These are phyloP conservation scores for Hyphopichia pseudoburtonii DNA, from an alignment of 1,139 yeast genomes.

Conservation along the genomic window DNA sequence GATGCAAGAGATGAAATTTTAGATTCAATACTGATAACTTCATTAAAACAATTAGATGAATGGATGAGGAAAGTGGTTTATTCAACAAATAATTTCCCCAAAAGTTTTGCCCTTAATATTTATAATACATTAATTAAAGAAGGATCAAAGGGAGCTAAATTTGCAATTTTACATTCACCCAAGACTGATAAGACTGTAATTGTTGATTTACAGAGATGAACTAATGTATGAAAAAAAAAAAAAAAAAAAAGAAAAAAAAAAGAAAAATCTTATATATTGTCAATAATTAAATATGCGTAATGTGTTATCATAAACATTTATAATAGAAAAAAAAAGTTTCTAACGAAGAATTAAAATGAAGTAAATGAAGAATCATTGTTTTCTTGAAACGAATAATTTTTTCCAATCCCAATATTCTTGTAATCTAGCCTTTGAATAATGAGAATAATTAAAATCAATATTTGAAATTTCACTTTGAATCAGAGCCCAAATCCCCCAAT, in stretches of 20 bases:
- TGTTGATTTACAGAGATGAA: conserved; percentile 59
- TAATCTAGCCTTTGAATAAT: conserved; percentile 59
- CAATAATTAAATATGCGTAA: too few relatives aligned
- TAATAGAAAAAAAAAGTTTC: too few relatives aligned
- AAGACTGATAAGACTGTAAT: conserved; percentile 71
- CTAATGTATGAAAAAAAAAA: not conserved
- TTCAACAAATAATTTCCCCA: conserved; percentile 53
- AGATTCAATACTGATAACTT: conserved; percentile 76
- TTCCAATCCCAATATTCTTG: conserved; percentile 77
- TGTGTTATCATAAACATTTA: too few relatives aligned
- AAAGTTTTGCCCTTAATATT: conserved; percentile 73
- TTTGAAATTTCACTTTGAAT: conserved; percentile 70
- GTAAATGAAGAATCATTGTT: too few relatives aligned
- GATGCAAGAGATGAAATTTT: conserved; percentile 83
- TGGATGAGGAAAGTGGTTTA: conserved; percentile 87
- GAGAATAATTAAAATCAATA: conserved; percentile 71
- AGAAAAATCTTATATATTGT: too few relatives aligned
- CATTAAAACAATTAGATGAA: conserved; percentile 78
- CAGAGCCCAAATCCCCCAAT: conserved; percentile 86
- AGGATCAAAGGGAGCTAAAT: conserved; percentile 63
- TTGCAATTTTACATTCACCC: conserved; percentile 74
- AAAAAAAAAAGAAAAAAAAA: not conserved
- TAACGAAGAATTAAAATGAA: too few relatives aligned
- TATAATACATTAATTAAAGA: conserved; percentile 74
- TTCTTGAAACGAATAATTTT: too few relatives aligned